Base-by-base conservation (phyloP, 2,329 filamentous ascomycete species). In the Cordyceps cicadae region DNA sequence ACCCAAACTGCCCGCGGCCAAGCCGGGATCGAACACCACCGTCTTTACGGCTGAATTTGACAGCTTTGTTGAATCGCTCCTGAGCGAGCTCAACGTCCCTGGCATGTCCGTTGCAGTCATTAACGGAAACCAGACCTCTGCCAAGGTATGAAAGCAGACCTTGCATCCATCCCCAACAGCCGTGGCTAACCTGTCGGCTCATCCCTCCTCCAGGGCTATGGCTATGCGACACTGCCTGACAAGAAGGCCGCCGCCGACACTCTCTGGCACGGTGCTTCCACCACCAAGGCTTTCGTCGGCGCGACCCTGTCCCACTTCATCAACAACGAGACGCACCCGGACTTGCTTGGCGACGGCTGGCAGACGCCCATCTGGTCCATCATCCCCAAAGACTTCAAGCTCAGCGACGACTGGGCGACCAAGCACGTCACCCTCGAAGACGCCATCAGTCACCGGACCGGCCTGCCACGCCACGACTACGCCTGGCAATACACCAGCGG, bases 251-350 rank as follows among this genome's bases (percentile, higher is more conserved):
- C 55, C 72, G 71, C 7, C 63, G 69, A 75, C 32, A 82, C 79
- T 0, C 69, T 83, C 1, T 82, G 80, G 68, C 78, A 77, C 62
- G 72, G 74, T 9, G 81, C 76, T 4, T 81, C 77, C 62, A 80
- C 74, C 5, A 81, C 79, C 21, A 84, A 84, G 66, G 76, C 78
- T 6, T 75, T 80, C 62, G 80, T 77, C 0, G 75, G 79, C 5
- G 78, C 78, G 1, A 72, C 73, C 0, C 67, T 84, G 14, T 65
- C 82, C 4, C 75, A 77, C 1, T 65, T 79, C 1, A 70, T 82
- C 5, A 69, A 81, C 1, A 73, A 76, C 24, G 70, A 77, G 17
- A 9, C 14, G 37, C 59, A 49, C n/a, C 26, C 49, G 24, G 37
- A 34, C 11, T 1, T 26, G 2, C 43, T 21, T 57, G 26, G 67